A percentile compares a stretch with the other conserved stretches of the same genome.
These are phyloP conservation scores for Penicillium sp. DNA, from an alignment of 2,329 filamentous ascomycete species.

Conservation along the genomic window DNA sequence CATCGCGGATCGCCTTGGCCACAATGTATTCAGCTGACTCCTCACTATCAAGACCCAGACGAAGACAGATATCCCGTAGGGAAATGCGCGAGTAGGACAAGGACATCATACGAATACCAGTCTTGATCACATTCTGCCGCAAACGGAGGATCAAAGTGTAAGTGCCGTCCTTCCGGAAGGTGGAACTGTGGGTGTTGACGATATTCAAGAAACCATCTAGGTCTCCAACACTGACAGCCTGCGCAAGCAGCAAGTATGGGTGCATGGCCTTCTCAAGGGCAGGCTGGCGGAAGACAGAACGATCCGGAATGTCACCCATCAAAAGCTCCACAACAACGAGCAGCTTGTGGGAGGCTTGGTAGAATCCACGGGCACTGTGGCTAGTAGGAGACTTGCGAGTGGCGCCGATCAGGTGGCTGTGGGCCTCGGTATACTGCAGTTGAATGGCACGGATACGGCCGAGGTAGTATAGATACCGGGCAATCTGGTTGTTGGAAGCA, in stretches of 20 bases:
- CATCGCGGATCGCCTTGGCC: conserved; percentile 95
- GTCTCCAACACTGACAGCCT: conserved; percentile 94
- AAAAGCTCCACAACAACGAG: conserved; percentile 92
- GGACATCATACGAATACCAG: conserved; percentile 98
- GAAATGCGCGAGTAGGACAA: conserved; percentile 97
- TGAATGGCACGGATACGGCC: conserved; percentile 96
- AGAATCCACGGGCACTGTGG: conserved; percentile 86
- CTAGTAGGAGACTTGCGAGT: conserved; percentile 93
- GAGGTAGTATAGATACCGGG: conserved; percentile 94
- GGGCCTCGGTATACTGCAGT: conserved; percentile 93
- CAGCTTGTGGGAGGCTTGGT: conserved; percentile 95
- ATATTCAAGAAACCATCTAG: conserved; percentile 88
- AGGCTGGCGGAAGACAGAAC: conserved; percentile 87
- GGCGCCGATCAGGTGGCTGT: conserved; percentile 88
- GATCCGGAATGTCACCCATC: conserved; percentile 98
- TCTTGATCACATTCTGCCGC: conserved; percentile 98
- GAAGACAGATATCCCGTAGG: conserved; percentile 93
- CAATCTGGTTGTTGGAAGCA: conserved; percentile 97
- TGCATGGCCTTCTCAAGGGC: conserved; percentile 82
- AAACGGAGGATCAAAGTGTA: conserved; percentile 94
- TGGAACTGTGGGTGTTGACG: conserved; percentile 75
- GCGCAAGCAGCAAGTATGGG: conserved; percentile 91
- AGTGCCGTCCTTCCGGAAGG: conserved; percentile 89
- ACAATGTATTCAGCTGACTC: conserved; percentile 99
- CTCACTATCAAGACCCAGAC: conserved; percentile 87